Evolutionary conservation across 768 basidiomycete genomes (phyloP).

Genomic region (Macrolepiota dolichaula): DNA sequence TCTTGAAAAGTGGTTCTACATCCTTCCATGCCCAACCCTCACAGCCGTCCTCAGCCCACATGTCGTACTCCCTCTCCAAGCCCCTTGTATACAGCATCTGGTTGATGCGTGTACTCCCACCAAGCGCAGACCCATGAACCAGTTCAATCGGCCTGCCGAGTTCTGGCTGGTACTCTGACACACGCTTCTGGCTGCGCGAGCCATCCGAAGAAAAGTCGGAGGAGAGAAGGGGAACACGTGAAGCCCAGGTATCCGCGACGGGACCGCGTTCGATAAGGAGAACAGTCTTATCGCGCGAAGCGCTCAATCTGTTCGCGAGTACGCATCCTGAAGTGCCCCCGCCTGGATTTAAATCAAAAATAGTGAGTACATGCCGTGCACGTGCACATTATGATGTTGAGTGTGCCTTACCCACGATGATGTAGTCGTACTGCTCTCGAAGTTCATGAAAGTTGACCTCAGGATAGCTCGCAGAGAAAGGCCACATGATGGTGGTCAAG

Average conservation of each 20-base stretch:
- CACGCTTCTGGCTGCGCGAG: constrained; percentile 33
- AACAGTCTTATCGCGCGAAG: constrained; percentile 46
- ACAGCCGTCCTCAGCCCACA: constrained; percentile 45
- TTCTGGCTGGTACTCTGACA: constrained; percentile 38
- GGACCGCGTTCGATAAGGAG: constrained; percentile 54
- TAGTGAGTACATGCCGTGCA: background rate
- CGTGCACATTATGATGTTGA: constrained; percentile 18
- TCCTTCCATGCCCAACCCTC: constrained; percentile 59
- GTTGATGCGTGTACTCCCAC: constrained; percentile 40
- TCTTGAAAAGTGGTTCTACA: constrained; percentile 58
- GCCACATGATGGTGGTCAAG: constrained; percentile 7
- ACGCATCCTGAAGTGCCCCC: constrained; percentile 63
- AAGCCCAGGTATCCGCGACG: constrained; percentile 34
- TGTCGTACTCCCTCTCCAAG: constrained; percentile 21
- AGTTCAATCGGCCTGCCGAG: constrained; percentile 34
- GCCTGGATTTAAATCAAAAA: constrained; percentile 29
- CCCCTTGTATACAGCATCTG: constrained; percentile 25
- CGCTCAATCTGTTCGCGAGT: constrained; percentile 54
- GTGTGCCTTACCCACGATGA: constrained; percentile 11
- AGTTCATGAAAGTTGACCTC: constrained; percentile 3
- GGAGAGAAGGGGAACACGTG: constrained; percentile 17
- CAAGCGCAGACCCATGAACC: constrained; percentile 22
- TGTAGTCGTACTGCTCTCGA: constrained; percentile 14
- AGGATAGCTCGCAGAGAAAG: constrained; percentile 3
- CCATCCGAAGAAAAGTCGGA: constrained; percentile 13